phyloP scores from a whole-genome alignment of 805 yeast species.

The Kodamaea neixiangensis region DNA sequence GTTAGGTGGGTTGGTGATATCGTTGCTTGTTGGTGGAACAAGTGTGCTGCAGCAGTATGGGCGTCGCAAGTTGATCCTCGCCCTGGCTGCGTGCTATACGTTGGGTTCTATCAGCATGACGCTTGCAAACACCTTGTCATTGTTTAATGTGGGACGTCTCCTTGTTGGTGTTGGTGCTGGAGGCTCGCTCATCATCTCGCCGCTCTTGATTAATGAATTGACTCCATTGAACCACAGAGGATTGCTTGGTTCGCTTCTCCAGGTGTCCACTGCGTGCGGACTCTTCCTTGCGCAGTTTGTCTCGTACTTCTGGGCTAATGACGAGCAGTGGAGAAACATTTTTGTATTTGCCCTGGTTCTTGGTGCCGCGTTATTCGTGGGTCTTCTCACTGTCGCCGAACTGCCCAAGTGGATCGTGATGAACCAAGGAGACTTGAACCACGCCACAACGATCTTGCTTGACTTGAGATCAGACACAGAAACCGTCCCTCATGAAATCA shows the following conservation, averaged over 20 bases:
- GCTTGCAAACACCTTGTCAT: slow-evolving; percentile 19
- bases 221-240: slow-evolving; percentile 44
- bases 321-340: slow-evolving; percentile 39
- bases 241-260: slow-evolving; percentile 41
- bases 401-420: slow-evolving; percentile 46
- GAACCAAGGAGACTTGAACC: slow-evolving; percentile 26
- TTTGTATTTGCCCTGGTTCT: slow-evolving; percentile 28
- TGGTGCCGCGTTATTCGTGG: slow-evolving; percentile 29
- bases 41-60: slow-evolving; percentile 26
- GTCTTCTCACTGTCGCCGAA: slow-evolving; percentile 38
- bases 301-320: slow-evolving; percentile 35
- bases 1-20: slow-evolving; percentile 37
- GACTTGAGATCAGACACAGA: slow-evolving; percentile 31
- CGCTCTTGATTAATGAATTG: slow-evolving; percentile 41
- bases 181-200: slow-evolving; percentile 40
- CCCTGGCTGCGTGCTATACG: slow-evolving; percentile 14
- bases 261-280: slow-evolving; percentile 41
- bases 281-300: slow-evolving; percentile 36
- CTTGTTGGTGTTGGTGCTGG: slow-evolving; percentile 43
- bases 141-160: slow-evolving; percentile 34
- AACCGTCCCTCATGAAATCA: slow-evolving; percentile 35
- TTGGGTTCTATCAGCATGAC: slow-evolving; percentile 33
- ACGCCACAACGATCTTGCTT: slow-evolving; percentile 31
- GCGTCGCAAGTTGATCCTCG: slow-evolving; percentile 23
- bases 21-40: slow-evolving; percentile 31